Percentiles rank a stretch among this genome's conserved stretches.
These are phyloP conservation scores for Bipolaris sorokiniana DNA, from an alignment of 2,329 filamentous ascomycete species.

Conservation along the genomic window DNA sequence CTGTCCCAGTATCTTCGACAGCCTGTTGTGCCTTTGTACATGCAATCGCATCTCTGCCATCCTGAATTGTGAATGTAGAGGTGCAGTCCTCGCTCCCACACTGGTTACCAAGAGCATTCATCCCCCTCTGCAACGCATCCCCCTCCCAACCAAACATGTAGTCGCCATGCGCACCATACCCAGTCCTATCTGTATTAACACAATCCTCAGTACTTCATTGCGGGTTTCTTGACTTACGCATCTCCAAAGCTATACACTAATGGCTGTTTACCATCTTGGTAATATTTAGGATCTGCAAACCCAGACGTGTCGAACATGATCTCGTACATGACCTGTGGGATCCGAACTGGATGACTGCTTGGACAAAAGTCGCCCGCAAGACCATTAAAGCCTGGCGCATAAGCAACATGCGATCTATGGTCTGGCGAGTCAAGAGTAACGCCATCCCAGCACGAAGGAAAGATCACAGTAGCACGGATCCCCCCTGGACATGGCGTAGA, in stretches of 20 bases:
- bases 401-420: conserved; percentile 61
- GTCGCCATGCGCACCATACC: conserved; percentile 36
- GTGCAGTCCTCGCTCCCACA: conserved; percentile 28
- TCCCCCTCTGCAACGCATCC: conserved; percentile 36
- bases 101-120: conserved; percentile 37
- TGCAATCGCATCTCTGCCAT: conserved; percentile 36
- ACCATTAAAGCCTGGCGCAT: conserved; percentile 22
- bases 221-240: conserved; percentile 24
- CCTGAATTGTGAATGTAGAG: conserved; percentile 36
- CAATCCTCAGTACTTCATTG: neutral
- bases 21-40: conserved; percentile 38
- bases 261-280: conserved; percentile 37
- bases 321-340: conserved; percentile 57
- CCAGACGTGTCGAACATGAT: conserved; percentile 54
- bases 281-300: conserved; percentile 37
- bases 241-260: conserved; percentile 43
- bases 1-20: conserved; percentile 31
- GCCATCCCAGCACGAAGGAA: conserved; percentile 60
- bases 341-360: conserved; percentile 50
- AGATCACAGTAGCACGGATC: conserved; percentile 54
- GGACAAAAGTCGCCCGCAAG: conserved; percentile 42
- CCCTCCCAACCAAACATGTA: conserved; percentile 41
- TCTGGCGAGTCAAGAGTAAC: conserved; percentile 59
- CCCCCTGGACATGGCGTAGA: conserved; percentile 52
- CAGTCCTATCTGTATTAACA: conserved; percentile 25